These are phyloP conservation scores for Artemisia tridentata DNA, from an alignment of 129 eudicot genomes.

Conservation along the genomic window DNA sequence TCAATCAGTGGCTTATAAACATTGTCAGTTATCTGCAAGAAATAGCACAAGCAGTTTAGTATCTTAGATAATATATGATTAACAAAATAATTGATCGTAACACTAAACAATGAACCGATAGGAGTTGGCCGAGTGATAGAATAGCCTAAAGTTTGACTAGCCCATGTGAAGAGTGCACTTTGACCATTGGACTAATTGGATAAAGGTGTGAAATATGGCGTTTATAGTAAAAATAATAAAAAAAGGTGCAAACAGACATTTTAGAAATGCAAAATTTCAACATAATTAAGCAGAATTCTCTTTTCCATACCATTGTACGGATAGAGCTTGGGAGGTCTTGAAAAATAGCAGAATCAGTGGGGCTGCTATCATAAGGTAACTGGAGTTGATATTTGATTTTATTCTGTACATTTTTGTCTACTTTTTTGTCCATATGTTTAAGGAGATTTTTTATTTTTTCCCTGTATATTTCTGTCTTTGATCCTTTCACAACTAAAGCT, in stretches of 20 bases:
- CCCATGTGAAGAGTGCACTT: too few relatives aligned
- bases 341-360: slow-evolving; percentile 54
- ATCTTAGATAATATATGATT: too few relatives aligned
- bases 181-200: too few relatives aligned
- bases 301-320: slow-evolving; percentile 51
- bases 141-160: too few relatives aligned
- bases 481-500: slow-evolving; percentile 73
- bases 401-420: slow-evolving; percentile 43
- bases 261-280: not conserved
- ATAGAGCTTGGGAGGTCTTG: slow-evolving; percentile 73
- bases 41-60: too few relatives aligned
- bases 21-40: too few relatives aligned
- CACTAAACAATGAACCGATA: too few relatives aligned
- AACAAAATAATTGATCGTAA: too few relatives aligned
- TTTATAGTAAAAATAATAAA: not conserved
- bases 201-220: not conserved
- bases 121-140: too few relatives aligned
- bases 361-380: slow-evolving; percentile 66
- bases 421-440: slow-evolving; percentile 60
- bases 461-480: slow-evolving; percentile 65
- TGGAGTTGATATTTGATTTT: slow-evolving; percentile 66
- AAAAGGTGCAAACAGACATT: too few relatives aligned
- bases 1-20: too few relatives aligned
- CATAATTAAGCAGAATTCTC: not conserved
- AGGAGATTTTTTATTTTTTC: slow-evolving; percentile 66